Conservation (phyloP, 371 early-diverging fungal species). For the Mitosporidium daphniae region DNA sequence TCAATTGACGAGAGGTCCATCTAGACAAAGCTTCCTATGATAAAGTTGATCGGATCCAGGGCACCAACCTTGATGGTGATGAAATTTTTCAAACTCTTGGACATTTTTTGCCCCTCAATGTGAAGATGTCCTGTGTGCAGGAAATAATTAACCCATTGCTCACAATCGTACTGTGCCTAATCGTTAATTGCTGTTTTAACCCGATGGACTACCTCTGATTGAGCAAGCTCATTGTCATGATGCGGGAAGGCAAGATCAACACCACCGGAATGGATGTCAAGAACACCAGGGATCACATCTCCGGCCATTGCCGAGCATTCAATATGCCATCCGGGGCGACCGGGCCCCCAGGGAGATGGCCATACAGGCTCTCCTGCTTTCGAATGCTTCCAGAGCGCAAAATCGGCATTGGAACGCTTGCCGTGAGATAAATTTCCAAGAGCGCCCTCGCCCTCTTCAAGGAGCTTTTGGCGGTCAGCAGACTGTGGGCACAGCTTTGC, state of each 20-base stretch:
- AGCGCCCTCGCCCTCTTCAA: conserved; percentile 62
- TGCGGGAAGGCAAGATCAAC: conserved; percentile 95
- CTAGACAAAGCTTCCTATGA: conserved; percentile 37
- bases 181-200: not conserved
- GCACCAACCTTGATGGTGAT: conserved; percentile 30
- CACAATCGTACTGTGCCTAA: conserved; percentile 39
- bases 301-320: conserved; percentile 97
- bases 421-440: conserved; percentile 23
- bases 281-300: conserved; percentile 40
- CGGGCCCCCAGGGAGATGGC: conserved; percentile 65
- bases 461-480: conserved; percentile 27
- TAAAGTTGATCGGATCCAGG: not conserved
- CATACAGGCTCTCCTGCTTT: conserved; percentile 88
- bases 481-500: conserved; percentile 62
- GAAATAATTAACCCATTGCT: conserved; percentile 94
- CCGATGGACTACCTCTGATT: conserved; percentile 24
- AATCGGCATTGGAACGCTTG: conserved; percentile 42
- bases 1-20: conserved; percentile 45
- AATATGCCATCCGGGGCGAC: conserved; percentile 98
- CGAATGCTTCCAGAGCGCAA: conserved; percentile 90
- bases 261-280: conserved; percentile 97
- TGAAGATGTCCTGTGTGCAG: conserved; percentile 92
- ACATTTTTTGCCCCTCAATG: conserved; percentile 94
- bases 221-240: conserved; percentile 97
- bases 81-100: conserved; percentile 95